Evolutionary conservation across 2,329 filamentous ascomycete species (phyloP).

Genomic region (Phaeosphaeriaceae sp.): DNA sequence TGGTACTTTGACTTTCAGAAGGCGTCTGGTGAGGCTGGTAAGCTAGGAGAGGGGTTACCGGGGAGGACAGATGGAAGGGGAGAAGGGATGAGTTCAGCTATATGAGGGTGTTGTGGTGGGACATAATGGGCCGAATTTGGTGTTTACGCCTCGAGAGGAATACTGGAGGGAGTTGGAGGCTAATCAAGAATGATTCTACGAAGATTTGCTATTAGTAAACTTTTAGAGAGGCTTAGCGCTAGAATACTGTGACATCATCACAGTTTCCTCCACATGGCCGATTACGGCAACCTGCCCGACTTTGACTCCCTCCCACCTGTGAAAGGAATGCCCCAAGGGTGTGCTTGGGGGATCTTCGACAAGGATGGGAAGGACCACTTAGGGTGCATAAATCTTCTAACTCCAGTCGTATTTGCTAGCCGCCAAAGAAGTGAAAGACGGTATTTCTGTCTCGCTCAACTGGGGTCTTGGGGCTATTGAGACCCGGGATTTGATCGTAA

Average conservation of each 20-base stretch:
- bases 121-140: neutral
- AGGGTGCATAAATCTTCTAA: constrained; percentile 32
- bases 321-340: constrained; percentile 16
- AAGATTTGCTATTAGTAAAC: too few species aligned
- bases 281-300: too few species aligned
- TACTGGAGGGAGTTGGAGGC: neutral
- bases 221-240: too few species aligned
- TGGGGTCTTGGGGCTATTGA: too few species aligned
- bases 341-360: constrained; percentile 60
- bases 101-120: neutral
- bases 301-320: constrained; percentile 2
- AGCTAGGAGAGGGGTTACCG: neutral
- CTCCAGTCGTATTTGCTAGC: too few species aligned
- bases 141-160: neutral
- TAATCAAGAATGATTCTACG: too few species aligned
- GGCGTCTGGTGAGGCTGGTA: neutral
- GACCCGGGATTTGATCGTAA: too few species aligned
- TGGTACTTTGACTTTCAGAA: constrained; percentile 13
- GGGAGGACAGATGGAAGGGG: neutral
- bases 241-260: too few species aligned
- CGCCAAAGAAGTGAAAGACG: too few species aligned
- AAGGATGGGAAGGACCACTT: constrained; percentile 56
- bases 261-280: too few species aligned
- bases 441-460: too few species aligned
- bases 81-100: neutral